These are phyloP conservation scores for Paragyromitra xinjiangensis DNA, from an alignment of 495 filamentous ascomycete species.

Conservation along the genomic window DNA sequence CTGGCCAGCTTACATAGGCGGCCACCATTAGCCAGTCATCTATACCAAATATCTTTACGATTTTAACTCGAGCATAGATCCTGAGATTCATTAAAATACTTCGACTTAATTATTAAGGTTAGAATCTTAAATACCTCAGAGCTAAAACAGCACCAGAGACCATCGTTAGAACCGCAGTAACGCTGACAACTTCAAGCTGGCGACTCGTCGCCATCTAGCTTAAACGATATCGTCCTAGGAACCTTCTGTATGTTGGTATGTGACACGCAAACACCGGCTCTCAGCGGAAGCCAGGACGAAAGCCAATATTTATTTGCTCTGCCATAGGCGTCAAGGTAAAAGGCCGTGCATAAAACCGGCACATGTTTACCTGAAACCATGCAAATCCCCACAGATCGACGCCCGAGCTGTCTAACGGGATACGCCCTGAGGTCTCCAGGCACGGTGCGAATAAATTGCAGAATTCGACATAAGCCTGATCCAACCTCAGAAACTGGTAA, in stretches of 20 bases:
- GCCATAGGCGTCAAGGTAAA: not conserved
- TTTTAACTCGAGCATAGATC: conserved; percentile 25
- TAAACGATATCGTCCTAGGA: not conserved
- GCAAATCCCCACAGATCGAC: not conserved
- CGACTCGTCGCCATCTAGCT: conserved; percentile 7
- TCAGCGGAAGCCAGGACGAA: not conserved
- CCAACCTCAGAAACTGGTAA: too few species aligned
- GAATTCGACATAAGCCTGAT: too few species aligned
- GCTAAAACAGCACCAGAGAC: conserved; percentile 14
- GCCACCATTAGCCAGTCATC: conserved; percentile 29
- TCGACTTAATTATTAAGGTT: not conserved
- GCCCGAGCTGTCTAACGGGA: not conserved
- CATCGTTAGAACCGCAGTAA: not conserved
- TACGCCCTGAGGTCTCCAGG: not conserved
- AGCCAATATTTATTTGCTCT: conserved; percentile 15
- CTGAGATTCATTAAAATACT: not conserved
- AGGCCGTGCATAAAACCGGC: not conserved
- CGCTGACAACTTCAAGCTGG: conserved; percentile 14
- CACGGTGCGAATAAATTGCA: not conserved
- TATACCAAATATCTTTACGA: conserved; percentile 3
- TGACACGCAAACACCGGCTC: not conserved
- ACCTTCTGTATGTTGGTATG: not conserved
- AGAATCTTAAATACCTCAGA: conserved; percentile 10
- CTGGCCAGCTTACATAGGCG: conserved; percentile 13
- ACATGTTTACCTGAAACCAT: not conserved